Base-by-base conservation (phyloP, 345 rosid genomes). In the Eucalyptus erythrocorys region DNA sequence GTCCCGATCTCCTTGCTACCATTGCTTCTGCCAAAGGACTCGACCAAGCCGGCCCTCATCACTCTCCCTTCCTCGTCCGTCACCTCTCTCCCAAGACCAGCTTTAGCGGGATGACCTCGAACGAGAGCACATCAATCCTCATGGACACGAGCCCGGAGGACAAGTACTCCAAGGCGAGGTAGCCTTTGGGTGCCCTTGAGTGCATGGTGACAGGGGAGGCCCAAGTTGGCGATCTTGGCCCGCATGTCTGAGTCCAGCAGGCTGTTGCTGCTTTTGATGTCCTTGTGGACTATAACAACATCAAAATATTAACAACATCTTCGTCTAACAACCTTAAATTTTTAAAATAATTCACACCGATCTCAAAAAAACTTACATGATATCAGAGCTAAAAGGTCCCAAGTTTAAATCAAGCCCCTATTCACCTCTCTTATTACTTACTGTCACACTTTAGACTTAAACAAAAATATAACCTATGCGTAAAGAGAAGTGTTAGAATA, bases 171-270 rank as follows among this genome's bases (percentile, higher is more conserved):
- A 95, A 96, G 7, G 96, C 95, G 48, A 94, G 94, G 90, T 94
- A 94, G 24, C 97, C 96, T 90, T 94, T 47, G 96, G 37, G 97
- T 94, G 51, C 96, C 97, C 17, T 91, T 95, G 43, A 94, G 90
- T 94, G 96, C 96, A 93, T 93, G 15, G 96, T 95, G 88, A 94
- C 93, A 68, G 95, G 96, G 95, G 4, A 95, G 93, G 49, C 96
- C 97, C 32, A 95, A 94, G 88, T 94, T 93, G 50, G 96, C 96
- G 87, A 94, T 94, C 89, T 94, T 95, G 87, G 96, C 97, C 81
- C 96, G 89, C 95, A 92, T 94, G 88, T 76, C 92, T 10, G 94
- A 86, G 90, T 94, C 96, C 48, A 94, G 88, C 13, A 95, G 93
- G 89, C 94, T 93, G 91, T 93, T 95, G 92, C 93, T 90, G 88